Conservation (phyloP, 371 early-diverging fungal genomes). For the Mucor mucedo region DNA sequence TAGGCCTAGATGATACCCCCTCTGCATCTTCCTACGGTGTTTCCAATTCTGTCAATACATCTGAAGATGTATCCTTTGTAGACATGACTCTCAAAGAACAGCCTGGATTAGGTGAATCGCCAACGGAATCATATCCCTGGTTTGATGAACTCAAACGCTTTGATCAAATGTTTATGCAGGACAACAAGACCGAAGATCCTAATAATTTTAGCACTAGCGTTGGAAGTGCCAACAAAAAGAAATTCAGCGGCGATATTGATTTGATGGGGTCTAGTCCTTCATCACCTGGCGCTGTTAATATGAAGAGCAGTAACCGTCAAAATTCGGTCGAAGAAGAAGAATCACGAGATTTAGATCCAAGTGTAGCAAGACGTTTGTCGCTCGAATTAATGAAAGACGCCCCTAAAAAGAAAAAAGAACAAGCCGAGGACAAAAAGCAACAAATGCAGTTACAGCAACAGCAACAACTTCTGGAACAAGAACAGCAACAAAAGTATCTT, state of each 20-base stretch:
- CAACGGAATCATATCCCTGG: constrained; percentile 35
- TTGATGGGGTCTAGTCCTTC: background rate
- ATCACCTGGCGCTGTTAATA: background rate
- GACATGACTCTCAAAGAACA: constrained; percentile 16
- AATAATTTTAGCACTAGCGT: constrained; percentile 45
- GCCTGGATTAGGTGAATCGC: constrained; percentile 32
- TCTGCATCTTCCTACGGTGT: constrained; percentile 11
- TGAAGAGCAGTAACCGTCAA: background rate
- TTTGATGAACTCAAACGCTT: constrained; percentile 29
- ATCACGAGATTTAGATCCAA: constrained; percentile 41
- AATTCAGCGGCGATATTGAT: background rate
- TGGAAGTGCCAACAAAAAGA: constrained; percentile 30
- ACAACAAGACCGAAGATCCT: background rate
- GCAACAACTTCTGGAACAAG: background rate
- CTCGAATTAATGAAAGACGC: constrained; percentile 67
- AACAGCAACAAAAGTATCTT: constrained; percentile 8
- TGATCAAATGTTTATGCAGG: constrained; percentile 31
- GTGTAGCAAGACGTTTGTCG: constrained; percentile 60
- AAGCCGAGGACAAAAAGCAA: constrained; percentile 9
- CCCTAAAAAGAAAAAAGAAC: constrained; percentile 22
- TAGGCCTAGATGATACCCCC: constrained; percentile 32
- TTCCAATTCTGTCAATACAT: constrained; percentile 1
- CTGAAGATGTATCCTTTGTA: background rate
- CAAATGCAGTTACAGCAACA: constrained; percentile 2
- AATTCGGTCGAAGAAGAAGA: constrained; percentile 4